phyloP scores from a whole-genome alignment of 1,139 yeast species.

The Saccharomyces uvarum region DNA sequence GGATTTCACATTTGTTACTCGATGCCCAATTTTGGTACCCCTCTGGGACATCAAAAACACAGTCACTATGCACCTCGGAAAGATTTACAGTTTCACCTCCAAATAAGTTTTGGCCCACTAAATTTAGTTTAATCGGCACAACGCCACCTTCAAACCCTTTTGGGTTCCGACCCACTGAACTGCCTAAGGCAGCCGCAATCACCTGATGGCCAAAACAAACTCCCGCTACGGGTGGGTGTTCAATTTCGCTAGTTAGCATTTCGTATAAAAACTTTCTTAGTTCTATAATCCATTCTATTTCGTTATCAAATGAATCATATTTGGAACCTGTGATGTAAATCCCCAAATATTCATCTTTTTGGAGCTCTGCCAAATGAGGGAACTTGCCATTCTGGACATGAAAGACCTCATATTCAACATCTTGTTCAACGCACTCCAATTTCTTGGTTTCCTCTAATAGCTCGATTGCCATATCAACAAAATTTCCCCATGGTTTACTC shows the following conservation, averaged over 20 bases:
- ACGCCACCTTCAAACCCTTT: slow-evolving; percentile 72
- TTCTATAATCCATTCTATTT: slow-evolving; percentile 39
- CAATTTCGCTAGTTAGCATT: slow-evolving; percentile 16
- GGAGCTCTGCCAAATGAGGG: slow-evolving; percentile 19
- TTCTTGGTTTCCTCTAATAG: slow-evolving; percentile 15
- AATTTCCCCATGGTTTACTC: slow-evolving; percentile 22
- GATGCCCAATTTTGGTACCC: slow-evolving; percentile 45
- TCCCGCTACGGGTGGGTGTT: slow-evolving; percentile 43
- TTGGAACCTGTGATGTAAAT: slow-evolving; percentile 50
- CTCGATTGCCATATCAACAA: slow-evolving; percentile 21
- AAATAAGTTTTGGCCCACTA: slow-evolving; percentile 34
- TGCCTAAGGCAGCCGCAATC: slow-evolving; percentile 57
- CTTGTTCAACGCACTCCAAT: slow-evolving; percentile 7
- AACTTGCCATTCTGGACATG: slow-evolving; percentile 21
- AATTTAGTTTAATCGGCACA: slow-evolving; percentile 43
- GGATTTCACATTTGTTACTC: slow-evolving; percentile 49
- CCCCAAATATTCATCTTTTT: slow-evolving; percentile 23
- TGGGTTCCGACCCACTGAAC: slow-evolving; percentile 48
- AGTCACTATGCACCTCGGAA: slow-evolving; percentile 65
- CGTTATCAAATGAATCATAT: slow-evolving; percentile 42
- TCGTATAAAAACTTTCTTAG: slow-evolving; percentile 36
- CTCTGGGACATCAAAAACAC: slow-evolving; percentile 46
- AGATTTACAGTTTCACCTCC: slow-evolving; percentile 34
- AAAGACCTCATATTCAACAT: slow-evolving; percentile 16
- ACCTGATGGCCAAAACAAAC: slow-evolving; percentile 88